These are phyloP conservation scores for Rutidosis leptorrhynchoides DNA, from an alignment of 129 eudicot genomes.

Conservation along the genomic window DNA sequence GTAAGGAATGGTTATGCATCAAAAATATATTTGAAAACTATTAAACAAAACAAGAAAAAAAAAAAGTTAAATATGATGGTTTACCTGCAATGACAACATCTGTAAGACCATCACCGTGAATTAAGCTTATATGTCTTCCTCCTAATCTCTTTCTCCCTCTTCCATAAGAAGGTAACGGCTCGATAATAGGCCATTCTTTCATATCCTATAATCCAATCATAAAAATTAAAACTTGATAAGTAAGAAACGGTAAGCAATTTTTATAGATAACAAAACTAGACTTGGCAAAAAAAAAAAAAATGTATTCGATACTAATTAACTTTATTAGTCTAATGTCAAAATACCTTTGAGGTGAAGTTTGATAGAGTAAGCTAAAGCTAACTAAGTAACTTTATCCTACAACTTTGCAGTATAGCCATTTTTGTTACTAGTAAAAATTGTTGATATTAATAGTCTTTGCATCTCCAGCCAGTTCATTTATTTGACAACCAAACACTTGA, in stretches of 20 bases:
- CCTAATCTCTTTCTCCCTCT: conserved; percentile 96
- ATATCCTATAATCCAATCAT: conserved; percentile 48
- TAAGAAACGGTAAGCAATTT: not conserved
- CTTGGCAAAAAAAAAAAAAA: not conserved
- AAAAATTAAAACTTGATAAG: conserved; percentile 2
- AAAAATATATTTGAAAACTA: not conserved
- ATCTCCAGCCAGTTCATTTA: conserved; percentile 25
- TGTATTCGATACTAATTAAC: not conserved
- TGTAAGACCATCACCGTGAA: conserved; percentile 72
- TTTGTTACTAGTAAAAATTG: conserved; percentile 8
- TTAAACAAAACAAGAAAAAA: not conserved
- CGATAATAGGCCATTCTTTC: conserved; percentile 91
- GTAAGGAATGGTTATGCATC: not conserved
- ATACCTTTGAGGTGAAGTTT: not conserved
- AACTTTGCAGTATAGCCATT: not conserved
- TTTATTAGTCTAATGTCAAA: conserved; percentile 12
- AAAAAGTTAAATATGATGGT: conserved; percentile 18
- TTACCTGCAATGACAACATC: conserved; percentile 95
- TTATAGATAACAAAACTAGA: not conserved
- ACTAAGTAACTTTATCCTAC: conserved; percentile 8
- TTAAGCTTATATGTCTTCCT: conserved; percentile 86
- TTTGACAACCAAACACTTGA: conserved; percentile 23
- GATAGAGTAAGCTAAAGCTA: not conserved
- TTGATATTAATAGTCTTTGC: conserved; percentile 10
- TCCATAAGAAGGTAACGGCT: conserved; percentile 95